phyloP scores from a whole-genome alignment of 2,329 filamentous ascomycete genomes.

The Colletotrichum godetiae region DNA sequence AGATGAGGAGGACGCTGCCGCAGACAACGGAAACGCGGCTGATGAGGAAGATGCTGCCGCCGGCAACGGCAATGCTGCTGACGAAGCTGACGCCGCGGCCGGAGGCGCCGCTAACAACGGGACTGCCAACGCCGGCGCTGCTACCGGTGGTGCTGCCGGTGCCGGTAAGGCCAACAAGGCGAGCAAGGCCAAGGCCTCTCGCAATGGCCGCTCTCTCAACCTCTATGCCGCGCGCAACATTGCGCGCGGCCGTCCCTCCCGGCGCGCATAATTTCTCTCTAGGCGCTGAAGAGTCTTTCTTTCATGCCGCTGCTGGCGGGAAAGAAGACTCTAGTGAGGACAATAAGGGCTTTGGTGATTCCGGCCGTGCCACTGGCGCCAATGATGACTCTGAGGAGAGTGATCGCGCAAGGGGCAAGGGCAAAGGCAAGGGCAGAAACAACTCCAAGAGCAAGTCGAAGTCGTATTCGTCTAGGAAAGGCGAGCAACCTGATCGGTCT shows the following conservation, averaged over 20 bases:
- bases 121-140: neutral
- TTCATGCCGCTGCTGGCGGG: neutral
- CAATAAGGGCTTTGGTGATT: neutral
- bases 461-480: neutral
- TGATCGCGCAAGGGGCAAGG: neutral
- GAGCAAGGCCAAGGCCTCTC: neutral
- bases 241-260: conserved; percentile 1
- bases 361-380: neutral
- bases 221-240: neutral
- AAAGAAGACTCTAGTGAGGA: neutral
- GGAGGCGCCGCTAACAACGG: neutral
- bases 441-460: neutral
- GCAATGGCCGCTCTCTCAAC: neutral
- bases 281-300: neutral
- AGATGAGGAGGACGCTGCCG: neutral
- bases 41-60: neutral
- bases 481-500: neutral
- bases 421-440: neutral
- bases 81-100: neutral
- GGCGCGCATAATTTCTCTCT: neutral
- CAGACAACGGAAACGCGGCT: neutral
- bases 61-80: neutral
- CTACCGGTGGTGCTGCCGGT: neutral
- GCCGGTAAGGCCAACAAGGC: neutral
- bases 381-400: neutral